Evolutionary conservation across 768 basidiomycete species (phyloP).

Genomic region (Auricularia heimuer): DNA sequence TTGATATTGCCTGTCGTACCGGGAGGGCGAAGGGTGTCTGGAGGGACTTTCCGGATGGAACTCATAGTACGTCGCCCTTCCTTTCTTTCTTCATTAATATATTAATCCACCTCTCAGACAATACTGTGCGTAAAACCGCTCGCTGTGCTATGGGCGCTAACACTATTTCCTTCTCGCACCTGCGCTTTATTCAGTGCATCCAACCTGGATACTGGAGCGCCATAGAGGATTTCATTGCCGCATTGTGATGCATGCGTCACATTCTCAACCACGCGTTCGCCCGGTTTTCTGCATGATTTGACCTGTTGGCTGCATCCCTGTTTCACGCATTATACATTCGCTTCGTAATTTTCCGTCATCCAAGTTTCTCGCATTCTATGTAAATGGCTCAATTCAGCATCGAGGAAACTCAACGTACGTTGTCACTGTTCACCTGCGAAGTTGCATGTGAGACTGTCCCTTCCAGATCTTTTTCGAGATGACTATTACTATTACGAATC

Average conservation of each 20-base stretch:
- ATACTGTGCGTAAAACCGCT: constrained; percentile 24
- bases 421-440: too few species aligned
- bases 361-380: too few species aligned
- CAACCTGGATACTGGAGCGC: constrained; percentile 46
- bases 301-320: background rate
- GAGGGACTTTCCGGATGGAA: constrained; percentile 24
- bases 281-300: background rate
- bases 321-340: too few species aligned
- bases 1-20: constrained; percentile 41
- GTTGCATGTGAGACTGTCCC: too few species aligned
- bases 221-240: constrained; percentile 36
- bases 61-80: constrained; percentile 17
- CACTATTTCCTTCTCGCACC: constrained; percentile 9
- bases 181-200: constrained; percentile 21
- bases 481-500: too few species aligned
- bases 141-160: too few species aligned
- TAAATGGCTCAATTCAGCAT: too few species aligned
- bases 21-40: constrained; percentile 16
- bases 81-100: too few species aligned
- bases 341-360: too few species aligned
- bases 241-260: background rate
- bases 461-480: too few species aligned
- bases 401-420: too few species aligned
- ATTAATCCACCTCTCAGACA: constrained; percentile 11
- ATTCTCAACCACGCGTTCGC: background rate